A percentile compares a stretch with the other conserved stretches of the same genome.
Conservation (phyloP, 2,329 filamentous ascomycete genomes). For the Aspergillus thermomutatus region DNA sequence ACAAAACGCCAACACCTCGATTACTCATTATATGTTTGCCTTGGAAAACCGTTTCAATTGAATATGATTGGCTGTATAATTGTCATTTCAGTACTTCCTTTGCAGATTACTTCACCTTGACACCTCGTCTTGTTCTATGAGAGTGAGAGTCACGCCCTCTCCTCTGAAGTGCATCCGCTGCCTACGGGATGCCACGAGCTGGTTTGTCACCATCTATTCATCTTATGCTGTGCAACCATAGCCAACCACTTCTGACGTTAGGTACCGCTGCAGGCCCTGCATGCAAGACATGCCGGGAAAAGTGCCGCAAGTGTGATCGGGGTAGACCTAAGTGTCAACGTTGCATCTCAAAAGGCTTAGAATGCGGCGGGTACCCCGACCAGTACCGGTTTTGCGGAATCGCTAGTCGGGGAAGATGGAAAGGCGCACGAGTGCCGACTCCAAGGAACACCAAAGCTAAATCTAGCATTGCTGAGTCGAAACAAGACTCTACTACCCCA, state of each 20-base stretch:
- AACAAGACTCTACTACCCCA: background rate
- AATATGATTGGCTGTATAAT: background rate
- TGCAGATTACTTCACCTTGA: background rate
- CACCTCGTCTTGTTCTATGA: background rate
- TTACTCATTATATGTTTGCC: background rate
- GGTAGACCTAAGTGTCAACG: conserved; percentile 27
- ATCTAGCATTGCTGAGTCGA: background rate
- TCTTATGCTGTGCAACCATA: background rate
- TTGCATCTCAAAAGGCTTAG: conserved; percentile 28
- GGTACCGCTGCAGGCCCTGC: conserved; percentile 22
- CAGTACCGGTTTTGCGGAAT: conserved; percentile 31
- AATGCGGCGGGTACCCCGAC: conserved; percentile 30
- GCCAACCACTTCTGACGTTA: background rate
- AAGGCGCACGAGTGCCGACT: conserved; percentile 19
- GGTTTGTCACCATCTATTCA: background rate
- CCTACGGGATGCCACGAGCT: conserved; percentile 6
- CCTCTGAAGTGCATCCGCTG: background rate
- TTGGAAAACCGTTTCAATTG: background rate
- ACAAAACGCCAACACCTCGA: background rate
- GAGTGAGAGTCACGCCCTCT: background rate
- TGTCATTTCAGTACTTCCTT: background rate
- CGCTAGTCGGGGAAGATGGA: conserved; percentile 31
- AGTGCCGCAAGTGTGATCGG: conserved; percentile 32
- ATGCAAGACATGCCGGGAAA: conserved; percentile 32
- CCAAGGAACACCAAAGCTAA: background rate